Percentiles rank a stretch among this genome's conserved stretches.
Evolutionary conservation across 75 land plant genomes (phyloP).

Genomic region (Larix kaempferi): DNA sequence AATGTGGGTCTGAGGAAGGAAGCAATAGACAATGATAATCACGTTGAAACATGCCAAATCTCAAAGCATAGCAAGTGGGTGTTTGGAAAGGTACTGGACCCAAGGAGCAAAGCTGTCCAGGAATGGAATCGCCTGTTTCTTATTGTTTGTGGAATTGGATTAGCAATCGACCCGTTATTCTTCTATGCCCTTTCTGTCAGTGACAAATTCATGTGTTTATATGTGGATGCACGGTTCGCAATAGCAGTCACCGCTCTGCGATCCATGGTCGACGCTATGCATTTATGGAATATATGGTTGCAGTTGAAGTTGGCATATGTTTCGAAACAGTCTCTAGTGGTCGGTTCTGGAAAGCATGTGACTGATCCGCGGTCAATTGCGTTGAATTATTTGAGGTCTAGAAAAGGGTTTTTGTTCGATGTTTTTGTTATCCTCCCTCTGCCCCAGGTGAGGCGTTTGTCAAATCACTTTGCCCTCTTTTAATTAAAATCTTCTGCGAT

Average conservation of each 20-base stretch:
- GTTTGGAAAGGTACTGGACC: constrained; percentile 29
- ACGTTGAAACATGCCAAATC: constrained; percentile 4
- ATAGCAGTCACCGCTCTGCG: constrained; percentile 65
- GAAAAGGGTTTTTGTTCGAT: constrained; percentile 68
- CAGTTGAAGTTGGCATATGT: constrained; percentile 61
- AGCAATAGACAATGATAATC: background rate
- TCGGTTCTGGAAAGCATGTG: constrained; percentile 41
- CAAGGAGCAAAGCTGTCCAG: constrained; percentile 45
- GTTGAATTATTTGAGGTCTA: constrained; percentile 41
- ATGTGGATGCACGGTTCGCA: constrained; percentile 74
- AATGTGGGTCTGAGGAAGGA: background rate
- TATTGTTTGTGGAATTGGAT: constrained; percentile 53
- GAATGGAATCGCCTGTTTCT: constrained; percentile 82
- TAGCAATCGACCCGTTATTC: constrained; percentile 87
- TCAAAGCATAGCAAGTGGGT: constrained; percentile 1
- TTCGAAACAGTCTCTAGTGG: constrained; percentile 30
- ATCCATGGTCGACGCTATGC: constrained; percentile 63
- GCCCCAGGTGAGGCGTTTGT: constrained; percentile 52
- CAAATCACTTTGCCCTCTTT: background rate
- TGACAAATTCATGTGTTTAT: constrained; percentile 56
- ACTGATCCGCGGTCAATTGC: constrained; percentile 32
- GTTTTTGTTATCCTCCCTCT: constrained; percentile 83
- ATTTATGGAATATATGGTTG: constrained; percentile 82
- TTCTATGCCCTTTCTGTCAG: constrained; percentile 70
- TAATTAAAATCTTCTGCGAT: background rate